Conservation (phyloP, 2,329 filamentous ascomycete genomes). For the Fusarium longipes region DNA sequence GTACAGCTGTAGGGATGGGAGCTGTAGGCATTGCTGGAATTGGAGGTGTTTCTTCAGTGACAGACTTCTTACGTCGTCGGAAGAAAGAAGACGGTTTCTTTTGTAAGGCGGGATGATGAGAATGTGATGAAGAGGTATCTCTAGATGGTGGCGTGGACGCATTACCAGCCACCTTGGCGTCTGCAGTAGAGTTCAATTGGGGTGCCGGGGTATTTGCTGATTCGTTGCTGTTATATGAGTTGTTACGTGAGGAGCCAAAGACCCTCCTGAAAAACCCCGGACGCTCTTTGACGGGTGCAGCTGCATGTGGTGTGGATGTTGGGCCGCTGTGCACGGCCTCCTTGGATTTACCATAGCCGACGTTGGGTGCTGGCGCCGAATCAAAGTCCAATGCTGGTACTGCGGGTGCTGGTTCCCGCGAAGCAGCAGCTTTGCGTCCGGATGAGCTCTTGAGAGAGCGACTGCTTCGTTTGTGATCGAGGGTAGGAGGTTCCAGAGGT, state of each 20-base stretch:
- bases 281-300: constrained; percentile 70
- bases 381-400: constrained; percentile 57
- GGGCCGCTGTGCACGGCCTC: constrained; percentile 61
- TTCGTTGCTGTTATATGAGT: constrained; percentile 45
- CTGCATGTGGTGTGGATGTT: constrained; percentile 60
- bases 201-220: constrained; percentile 37
- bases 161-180: constrained; percentile 60
- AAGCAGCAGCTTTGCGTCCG: constrained; percentile 47
- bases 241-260: constrained; percentile 78
- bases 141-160: constrained; percentile 62
- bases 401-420: constrained; percentile 46
- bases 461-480: constrained; percentile 67
- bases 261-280: constrained; percentile 94
- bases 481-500: constrained; percentile 52
- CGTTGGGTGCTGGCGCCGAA: constrained; percentile 67
- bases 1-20: constrained; percentile 53
- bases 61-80: constrained; percentile 89
- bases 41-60: constrained; percentile 76
- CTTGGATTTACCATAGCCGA: constrained; percentile 70
- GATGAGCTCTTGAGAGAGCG: constrained; percentile 66
- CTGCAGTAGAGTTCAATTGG: constrained; percentile 44
- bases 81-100: constrained; percentile 98
- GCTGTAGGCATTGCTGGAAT: constrained; percentile 61
- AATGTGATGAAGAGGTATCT: constrained; percentile 57
- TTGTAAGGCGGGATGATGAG: constrained; percentile 69